Base-by-base conservation (phyloP, 2,329 filamentous ascomycete genomes). In the Hirsutella thompsonii region DNA sequence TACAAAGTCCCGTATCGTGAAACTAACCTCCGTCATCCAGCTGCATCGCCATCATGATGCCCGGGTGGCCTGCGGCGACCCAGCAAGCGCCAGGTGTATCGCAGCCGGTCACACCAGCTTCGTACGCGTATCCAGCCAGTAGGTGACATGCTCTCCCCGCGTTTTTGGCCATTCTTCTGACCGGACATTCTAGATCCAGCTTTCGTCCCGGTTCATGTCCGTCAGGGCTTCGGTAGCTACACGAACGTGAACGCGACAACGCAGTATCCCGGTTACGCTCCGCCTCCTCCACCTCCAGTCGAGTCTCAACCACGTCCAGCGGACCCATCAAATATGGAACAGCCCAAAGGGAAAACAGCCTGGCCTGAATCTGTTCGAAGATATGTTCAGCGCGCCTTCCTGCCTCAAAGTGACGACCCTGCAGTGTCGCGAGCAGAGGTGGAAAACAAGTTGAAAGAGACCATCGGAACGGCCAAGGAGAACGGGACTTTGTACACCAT, bases 311-410 rank as follows among this genome's bases (percentile, higher is more conserved):
- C 56, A 44, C 50, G 59, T 20, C 58, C 46, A 19, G 45, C 52
- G 49, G 48, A 53, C 49, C 45, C 55, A 46, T 44, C 51, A 43
- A 48, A 53, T 38, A 46, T 50, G 43, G 53, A 59, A 50, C 54
- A 53, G 47, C 59, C 58, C 51, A 69, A 71, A 59, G 64, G 70
- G 56, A 85, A 82, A 66, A 79, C 82, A 52, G 77, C 83, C 51
- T 96, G 87, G 81, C 81, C 88, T 26, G 68, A 76, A 35, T 76
- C 81, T n/a, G 86, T 96, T 45, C 83, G 88, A 52, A 70, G 74
- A 49, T 96, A 95, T 64, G 90, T 96, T 26, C 82, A 88, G 54
- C 80, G 88, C 55, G 89, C 88, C 20, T 96, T 96, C 58, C 78
- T 84, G 39, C 74, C 78, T 20, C 74, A 79, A 44, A 84, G 88